phyloP scores from a whole-genome alignment of 768 basidiomycete genomes.

The Chalciporus piperatus region DNA sequence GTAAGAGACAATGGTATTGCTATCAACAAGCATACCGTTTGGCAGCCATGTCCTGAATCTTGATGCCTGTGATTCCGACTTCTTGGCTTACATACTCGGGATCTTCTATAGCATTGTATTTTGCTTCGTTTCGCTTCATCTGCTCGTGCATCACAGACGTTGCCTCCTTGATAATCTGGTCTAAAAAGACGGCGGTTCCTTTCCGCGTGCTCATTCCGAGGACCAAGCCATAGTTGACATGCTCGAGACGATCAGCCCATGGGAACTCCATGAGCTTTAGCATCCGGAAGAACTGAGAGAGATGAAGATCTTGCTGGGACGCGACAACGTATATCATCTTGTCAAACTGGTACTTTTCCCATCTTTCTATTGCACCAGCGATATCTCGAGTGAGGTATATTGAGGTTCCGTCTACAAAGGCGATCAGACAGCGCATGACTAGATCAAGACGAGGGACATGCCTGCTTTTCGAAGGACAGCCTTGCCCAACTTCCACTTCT shows the following conservation, averaged over 20 bases:
- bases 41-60: slow-evolving; percentile 96
- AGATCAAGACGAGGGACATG: slow-evolving; percentile 24
- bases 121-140: slow-evolving; percentile 93
- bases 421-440: not conserved
- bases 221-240: slow-evolving; percentile 90
- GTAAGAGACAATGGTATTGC: not conserved
- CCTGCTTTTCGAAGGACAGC: slow-evolving; percentile 87
- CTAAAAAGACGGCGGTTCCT: slow-evolving; percentile 92
- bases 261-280: slow-evolving; percentile 86
- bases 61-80: slow-evolving; percentile 92
- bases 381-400: slow-evolving; percentile 97
- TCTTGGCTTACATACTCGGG: slow-evolving; percentile 76
- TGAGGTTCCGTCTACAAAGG: slow-evolving; percentile 74
- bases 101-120: slow-evolving; percentile 85
- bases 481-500: slow-evolving; percentile 88
- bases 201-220: slow-evolving; percentile 93
- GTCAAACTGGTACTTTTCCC: slow-evolving; percentile 87
- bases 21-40: slow-evolving; percentile 59
- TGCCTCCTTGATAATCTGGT: slow-evolving; percentile 90
- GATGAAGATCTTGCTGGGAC: slow-evolving; percentile 82
- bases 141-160: slow-evolving; percentile 91
- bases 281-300: slow-evolving; percentile 91
- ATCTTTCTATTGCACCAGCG: slow-evolving; percentile 88
- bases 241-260: slow-evolving; percentile 80
- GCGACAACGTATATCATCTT: slow-evolving; percentile 94